Percentiles rank a stretch among this genome's conserved stretches.
Evolutionary conservation across 176 grass and related monocot species (phyloP).

Genomic region (Eremochloa ophiuroides): DNA sequence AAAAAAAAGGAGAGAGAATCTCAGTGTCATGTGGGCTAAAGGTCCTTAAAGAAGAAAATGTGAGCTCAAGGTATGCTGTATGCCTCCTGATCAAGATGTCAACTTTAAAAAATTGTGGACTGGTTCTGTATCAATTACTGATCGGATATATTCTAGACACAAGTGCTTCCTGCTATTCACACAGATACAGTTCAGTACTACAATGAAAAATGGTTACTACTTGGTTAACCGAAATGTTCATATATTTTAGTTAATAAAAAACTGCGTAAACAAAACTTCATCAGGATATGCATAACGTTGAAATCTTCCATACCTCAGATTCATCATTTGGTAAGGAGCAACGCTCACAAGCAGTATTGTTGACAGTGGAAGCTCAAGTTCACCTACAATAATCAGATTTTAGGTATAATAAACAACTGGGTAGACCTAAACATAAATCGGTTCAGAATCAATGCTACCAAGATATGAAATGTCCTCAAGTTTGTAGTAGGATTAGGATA

Average conservation of each 20-base stretch:
- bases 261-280: background rate
- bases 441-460: background rate
- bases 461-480: background rate
- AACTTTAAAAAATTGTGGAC: background rate
- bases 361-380: slow-evolving; percentile 74
- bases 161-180: background rate
- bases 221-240: background rate
- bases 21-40: background rate
- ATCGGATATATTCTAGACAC: background rate
- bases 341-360: slow-evolving; percentile 70
- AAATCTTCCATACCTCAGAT: slow-evolving; percentile 52
- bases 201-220: background rate
- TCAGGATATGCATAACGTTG: background rate
- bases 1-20: too few relatives aligned
- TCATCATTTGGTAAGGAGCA: slow-evolving; percentile 66
- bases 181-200: background rate
- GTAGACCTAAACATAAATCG: background rate
- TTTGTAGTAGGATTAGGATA: background rate
- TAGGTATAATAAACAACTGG: slow-evolving; percentile 15
- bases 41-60: too few relatives aligned
- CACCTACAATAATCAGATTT: slow-evolving; percentile 41
- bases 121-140: background rate
- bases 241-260: background rate
- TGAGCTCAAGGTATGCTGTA: background rate
- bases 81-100: background rate